phyloP scores from a whole-genome alignment of 1,284 basidiomycete genomes.

The Cerrena zonata region DNA sequence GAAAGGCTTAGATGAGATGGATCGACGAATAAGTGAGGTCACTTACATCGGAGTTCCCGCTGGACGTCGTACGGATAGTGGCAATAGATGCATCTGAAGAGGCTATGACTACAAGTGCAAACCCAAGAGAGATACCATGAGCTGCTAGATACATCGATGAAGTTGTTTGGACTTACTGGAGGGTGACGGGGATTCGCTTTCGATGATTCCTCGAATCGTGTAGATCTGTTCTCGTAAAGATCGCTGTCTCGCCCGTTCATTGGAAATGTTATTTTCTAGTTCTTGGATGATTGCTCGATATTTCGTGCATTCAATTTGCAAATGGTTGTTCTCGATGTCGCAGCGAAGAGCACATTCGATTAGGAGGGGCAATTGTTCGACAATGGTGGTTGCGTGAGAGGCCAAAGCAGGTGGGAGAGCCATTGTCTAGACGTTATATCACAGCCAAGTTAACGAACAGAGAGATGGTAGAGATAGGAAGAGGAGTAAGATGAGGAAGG shows the following conservation, averaged over 20 bases:
- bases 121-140: background rate
- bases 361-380: conserved; percentile 14
- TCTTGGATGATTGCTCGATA: conserved; percentile 12
- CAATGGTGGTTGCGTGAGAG: conserved; percentile 10
- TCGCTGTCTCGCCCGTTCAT: conserved; percentile 18
- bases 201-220: conserved; percentile 1
- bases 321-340: conserved; percentile 15
- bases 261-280: conserved; percentile 12
- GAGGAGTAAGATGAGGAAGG: background rate
- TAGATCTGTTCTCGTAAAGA: conserved; percentile 15
- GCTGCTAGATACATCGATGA: background rate
- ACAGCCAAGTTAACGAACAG: too few relatives aligned
- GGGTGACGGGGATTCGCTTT: background rate
- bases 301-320: conserved; percentile 14
- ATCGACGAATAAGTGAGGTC: too few relatives aligned
- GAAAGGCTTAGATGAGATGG: background rate
- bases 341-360: conserved; percentile 16
- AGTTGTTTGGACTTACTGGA: background rate
- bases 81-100: background rate
- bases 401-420: conserved; percentile 9
- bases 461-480: background rate
- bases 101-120: background rate
- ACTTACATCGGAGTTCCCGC: background rate
- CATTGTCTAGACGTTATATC: too few relatives aligned
- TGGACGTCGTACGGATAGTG: background rate